These are phyloP conservation scores for Aspergillus awamori DNA, from an alignment of 2,329 filamentous ascomycete genomes.

Conservation along the genomic window DNA sequence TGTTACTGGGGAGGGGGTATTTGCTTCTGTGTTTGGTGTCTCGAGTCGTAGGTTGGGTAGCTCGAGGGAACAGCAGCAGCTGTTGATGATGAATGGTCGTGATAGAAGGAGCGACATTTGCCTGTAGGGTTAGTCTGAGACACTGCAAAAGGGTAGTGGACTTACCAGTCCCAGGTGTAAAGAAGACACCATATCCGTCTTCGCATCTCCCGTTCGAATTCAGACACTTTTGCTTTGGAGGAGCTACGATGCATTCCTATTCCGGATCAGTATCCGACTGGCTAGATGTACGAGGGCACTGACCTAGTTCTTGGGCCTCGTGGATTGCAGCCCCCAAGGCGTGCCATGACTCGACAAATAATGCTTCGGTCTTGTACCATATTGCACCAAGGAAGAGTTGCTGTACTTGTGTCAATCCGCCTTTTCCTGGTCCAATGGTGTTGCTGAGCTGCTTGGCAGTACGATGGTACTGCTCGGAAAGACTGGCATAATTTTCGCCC, in stretches of 20 bases:
- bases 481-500: conserved; percentile 40
- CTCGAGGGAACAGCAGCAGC: conserved; percentile 42
- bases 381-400: conserved; percentile 53
- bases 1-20: conserved; percentile 48
- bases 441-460: conserved; percentile 49
- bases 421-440: conserved; percentile 48
- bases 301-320: conserved; percentile 54
- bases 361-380: conserved; percentile 53
- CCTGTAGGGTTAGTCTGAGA: conserved; percentile 22
- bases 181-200: conserved; percentile 52
- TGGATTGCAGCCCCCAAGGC: conserved; percentile 48
- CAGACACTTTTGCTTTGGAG: conserved; percentile 39
- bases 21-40: conserved; percentile 30
- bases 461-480: conserved; percentile 47
- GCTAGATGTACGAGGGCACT: not conserved
- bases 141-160: conserved; percentile 6
- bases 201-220: conserved; percentile 54
- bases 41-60: conserved; percentile 47
- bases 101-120: conserved; percentile 50
- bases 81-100: conserved; percentile 50
- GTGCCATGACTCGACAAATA: conserved; percentile 56
- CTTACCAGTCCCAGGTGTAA: conserved; percentile 54
- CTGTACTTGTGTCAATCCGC: conserved; percentile 51
- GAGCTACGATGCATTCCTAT: conserved; percentile 42
- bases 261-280: not conserved